Evolutionary conservation across 176 grass and related monocot genomes (phyloP), one percentile per base, ranked within the genome.

Genomic region (Phragmites australis): DNA sequence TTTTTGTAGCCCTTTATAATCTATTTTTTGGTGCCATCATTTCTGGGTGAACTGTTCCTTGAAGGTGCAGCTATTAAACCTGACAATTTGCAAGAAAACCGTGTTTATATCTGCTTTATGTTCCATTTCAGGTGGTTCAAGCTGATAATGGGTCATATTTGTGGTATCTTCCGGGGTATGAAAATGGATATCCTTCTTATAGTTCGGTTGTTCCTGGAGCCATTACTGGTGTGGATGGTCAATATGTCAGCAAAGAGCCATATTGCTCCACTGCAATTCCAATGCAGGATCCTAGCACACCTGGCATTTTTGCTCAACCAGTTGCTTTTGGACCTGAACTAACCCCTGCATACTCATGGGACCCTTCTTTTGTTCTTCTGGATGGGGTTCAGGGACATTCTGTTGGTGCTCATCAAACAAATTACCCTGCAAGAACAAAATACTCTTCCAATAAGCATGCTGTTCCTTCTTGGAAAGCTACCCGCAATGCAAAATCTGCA

Each of bases 131-230:
- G 94, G 79, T 85, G 8, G 81, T 88, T 87, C 94, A 91, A 84
- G 81, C 70, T 91, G 94, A 97, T 64, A 91, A 84, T 88, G 91
- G 91, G 21, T 89, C 91, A 43, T 87, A 91, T 81, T 67, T 88
- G 43, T 93, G 92, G 61, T 86, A 90, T 73, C 11, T 97, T 29
- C 87, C 89, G 29, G 89, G 89, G 6, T 89, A 87, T 77, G 82
- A 97, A 92, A 78, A 88, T 88, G 91, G 84, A 76, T 97, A 88
- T 68, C 51, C 34, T 69, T 77, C 79, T 61, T 89, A 86, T 31
- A 72, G 32, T 81, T 71, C 84, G 0, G 78, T 84, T 31, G 41
- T 82, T 81, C 66, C 87, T 81, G 94, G 87, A 26, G 82, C 81
- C 25, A 26, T 85, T 27, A 70, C 84, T 88, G 81, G 85, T 84